Conservation (phyloP, 805 yeast species). For the Tetrapisispora phaffii region DNA sequence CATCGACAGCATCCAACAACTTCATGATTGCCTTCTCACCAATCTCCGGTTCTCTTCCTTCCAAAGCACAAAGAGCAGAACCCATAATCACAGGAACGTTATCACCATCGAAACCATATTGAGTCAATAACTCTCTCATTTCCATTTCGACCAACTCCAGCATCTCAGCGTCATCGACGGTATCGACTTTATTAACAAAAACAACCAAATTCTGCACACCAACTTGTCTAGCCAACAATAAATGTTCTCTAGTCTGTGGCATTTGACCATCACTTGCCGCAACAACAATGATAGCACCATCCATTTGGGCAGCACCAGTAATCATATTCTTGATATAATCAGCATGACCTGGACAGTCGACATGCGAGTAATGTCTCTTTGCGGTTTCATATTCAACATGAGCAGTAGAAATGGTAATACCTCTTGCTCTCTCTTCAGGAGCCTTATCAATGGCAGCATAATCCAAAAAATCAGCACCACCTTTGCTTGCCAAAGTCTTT, state of each 20-base stretch:
- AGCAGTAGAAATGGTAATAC: slow-evolving; percentile 96
- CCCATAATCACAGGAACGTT: slow-evolving; percentile 98
- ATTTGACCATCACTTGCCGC: slow-evolving; percentile 99
- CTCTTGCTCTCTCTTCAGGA: slow-evolving; percentile 98
- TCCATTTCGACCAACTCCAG: slow-evolving; percentile 99
- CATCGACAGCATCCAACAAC: slow-evolving; percentile 87
- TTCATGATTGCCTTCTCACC: slow-evolving; percentile 78
- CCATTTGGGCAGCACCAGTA: slow-evolving; percentile 99
- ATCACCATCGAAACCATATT: slow-evolving; percentile 97
- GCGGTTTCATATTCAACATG: slow-evolving; percentile 95
- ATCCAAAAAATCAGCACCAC: slow-evolving; percentile 91
- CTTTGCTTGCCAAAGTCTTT: slow-evolving; percentile 76
- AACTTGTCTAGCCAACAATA: slow-evolving; percentile 96
- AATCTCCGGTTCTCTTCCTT: slow-evolving; percentile 78
- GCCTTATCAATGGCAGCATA: slow-evolving; percentile 92
- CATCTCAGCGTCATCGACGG: slow-evolving; percentile 98
- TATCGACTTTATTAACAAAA: slow-evolving; percentile 95
- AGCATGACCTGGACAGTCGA: slow-evolving; percentile 98
- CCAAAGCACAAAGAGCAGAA: slow-evolving; percentile 94
- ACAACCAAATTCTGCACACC: slow-evolving; percentile 98
- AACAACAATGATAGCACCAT: slow-evolving; percentile 97
- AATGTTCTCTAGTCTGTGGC: slow-evolving; percentile 99
- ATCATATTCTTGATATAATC: slow-evolving; percentile 98
- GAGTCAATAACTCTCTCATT: slow-evolving; percentile 89
- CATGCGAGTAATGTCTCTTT: slow-evolving; percentile 93